Base-by-base conservation (phyloP, 371 early-diverging fungal genomes). In the Actinomortierella ambigua region DNA sequence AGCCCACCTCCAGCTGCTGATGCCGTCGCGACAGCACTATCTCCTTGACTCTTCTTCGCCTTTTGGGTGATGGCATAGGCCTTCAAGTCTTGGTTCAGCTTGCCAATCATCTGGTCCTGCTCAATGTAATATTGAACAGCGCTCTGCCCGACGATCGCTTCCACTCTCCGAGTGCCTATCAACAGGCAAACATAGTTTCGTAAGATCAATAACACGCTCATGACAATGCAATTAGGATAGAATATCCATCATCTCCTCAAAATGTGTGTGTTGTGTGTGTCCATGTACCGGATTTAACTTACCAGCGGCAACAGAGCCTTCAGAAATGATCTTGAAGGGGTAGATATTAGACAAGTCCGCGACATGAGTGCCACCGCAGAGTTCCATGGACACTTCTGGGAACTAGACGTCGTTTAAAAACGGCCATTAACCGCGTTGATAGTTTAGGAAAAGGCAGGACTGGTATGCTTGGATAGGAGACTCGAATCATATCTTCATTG, bases 331-430 rank as follows among this genome's bases (percentile, higher is more conserved):
- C 53, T 86, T 85, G 78, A 93, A 90, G 11, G 93, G 93, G 61
- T 83, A 90, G 23, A 89, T 65, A 18, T 76, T 79, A 0, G 79
- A 69, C 0, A 90, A 76, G 44, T 85, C 68, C 18, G 79, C 78
- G 27, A 91, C 84, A 70, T 93, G 93, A 0, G 93, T 93, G 24
- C 93, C 93, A 59, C 88, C 86, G 63, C 93, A 93, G 17, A 90
- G 64, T 56, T 93, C 93, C 68, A 77, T 81, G 11, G 90, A 90
- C 9, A 88, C 68, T 14, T 81, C 81, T 5, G 86, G 82, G 2
- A 87, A 70, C 61, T 77, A 27, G n/a, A 58, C 17, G 23, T 46
- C 20, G 22, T n/a, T 2, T 26, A 18, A 9, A n/a, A 0, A 34
- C n/a, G 28, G 14, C 18, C 2, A 6, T 47, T 9, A 46, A 18